Base-by-base conservation (phyloP, 2,329 filamentous ascomycete genomes). In the Aspergillus puulaauensis region DNA sequence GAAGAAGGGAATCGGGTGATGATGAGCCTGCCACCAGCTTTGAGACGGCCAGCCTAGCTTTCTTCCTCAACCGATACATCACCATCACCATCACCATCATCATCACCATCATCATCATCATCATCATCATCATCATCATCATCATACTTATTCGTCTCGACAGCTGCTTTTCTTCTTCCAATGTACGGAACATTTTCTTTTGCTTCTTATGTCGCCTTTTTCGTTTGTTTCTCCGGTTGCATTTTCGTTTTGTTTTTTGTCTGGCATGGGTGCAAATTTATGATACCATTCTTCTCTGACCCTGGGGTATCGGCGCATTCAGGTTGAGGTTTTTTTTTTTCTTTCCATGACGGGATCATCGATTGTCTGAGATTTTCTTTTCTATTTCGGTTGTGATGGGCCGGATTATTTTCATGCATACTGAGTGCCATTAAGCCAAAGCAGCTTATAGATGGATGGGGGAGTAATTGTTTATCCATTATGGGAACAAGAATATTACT, bases 1-100 rank as follows among this genome's bases (percentile, higher is more conserved):
- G 73, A 75, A n/a, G 79, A 82, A 64, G 83, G 75, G 14, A 71
- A 75, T 49, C 69, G 69, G 17, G 65, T 77, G 37, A 71, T 76
- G 61, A 70, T 70, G 59, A 68, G 67, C 24, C 62, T 79, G 45
- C 76, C 76, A 5, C 59, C 70, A 19, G 68, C 69, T 35, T 59
- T 77, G 64, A 76, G 72, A 61, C 67, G 70, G 45, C 53, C 64
- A 9, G 47, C 56, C 17, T 67, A 54, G 35, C 15, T 33, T 33
- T 19, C 17, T 8, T 11, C 19, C 24, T 31, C 24, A 2, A 6
- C 23, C 11, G 23, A 31, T 31, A 31, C 23, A 23, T 33, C 24
- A 19, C 24, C n/a, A 43, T 14, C 40, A 6, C 1, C 5, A 19
- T 2, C 17, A 43, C 17, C 40, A 6, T 2, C 4, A 19, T n/a